A percentile compares a stretch with the other conserved stretches of the same genome.
Evolutionary conservation across 78 protist species (phyloP).

Genomic region (Dictyostelium capitatum): DNA sequence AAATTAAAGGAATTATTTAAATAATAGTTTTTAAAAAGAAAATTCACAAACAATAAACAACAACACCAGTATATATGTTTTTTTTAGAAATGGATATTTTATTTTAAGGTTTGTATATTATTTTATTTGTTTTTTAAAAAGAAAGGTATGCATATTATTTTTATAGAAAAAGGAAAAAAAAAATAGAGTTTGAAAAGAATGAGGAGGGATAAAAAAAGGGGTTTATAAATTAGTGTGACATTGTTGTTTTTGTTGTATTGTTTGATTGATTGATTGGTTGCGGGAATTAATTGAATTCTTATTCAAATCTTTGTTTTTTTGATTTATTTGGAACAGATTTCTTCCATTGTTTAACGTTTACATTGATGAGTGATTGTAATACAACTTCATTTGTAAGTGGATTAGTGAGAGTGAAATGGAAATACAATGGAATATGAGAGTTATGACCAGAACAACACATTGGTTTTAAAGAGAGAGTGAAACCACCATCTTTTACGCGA

Average conservation of each 20-base stretch:
- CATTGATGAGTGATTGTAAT: constrained; percentile 47
- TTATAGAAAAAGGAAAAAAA: not conserved
- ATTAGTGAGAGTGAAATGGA: constrained; percentile 68
- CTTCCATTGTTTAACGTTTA: constrained; percentile 75
- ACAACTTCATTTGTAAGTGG: constrained; percentile 61
- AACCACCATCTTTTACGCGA: constrained; percentile 64
- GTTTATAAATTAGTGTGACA: too few relatives aligned
- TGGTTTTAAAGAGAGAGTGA: constrained; percentile 53
- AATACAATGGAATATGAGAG: constrained; percentile 66
- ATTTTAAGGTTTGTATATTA: not conserved
- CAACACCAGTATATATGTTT: not conserved
- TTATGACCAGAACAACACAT: constrained; percentile 80
- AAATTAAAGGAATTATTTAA: constrained; percentile 28
- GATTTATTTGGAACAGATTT: constrained; percentile 39
- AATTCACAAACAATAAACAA: not conserved
- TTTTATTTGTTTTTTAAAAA: not conserved
- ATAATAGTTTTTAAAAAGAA: not conserved
- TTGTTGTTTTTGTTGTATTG: not conserved
- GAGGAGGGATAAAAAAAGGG: too few relatives aligned
- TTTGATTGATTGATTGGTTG: not conserved
- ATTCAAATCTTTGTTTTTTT: constrained; percentile 36
- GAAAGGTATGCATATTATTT: too few relatives aligned
- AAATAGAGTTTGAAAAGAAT: not conserved
- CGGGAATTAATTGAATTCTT: too few relatives aligned
- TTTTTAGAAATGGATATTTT: not conserved